These are phyloP conservation scores for Paracoccidioides lutzii DNA, from an alignment of 2,329 filamentous ascomycete genomes.

Conservation along the genomic window DNA sequence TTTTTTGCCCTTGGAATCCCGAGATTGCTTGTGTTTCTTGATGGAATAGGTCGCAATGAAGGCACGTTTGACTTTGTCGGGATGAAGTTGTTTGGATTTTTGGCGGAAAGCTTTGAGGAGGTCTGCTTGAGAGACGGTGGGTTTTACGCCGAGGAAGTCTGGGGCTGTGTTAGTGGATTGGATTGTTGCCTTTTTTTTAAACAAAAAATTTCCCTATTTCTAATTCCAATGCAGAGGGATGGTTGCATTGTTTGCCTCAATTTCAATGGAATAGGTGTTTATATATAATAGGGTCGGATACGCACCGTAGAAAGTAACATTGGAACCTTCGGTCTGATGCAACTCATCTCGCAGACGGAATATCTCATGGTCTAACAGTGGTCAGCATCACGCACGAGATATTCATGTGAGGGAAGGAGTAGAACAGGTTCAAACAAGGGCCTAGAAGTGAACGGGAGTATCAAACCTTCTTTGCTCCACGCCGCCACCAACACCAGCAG, in stretches of 20 bases:
- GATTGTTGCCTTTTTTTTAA: no score
- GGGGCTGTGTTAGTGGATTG: background rate
- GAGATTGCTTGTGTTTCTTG: slow-evolving; percentile 27
- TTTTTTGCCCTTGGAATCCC: slow-evolving; percentile 38
- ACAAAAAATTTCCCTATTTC: no score
- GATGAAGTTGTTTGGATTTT: slow-evolving; percentile 70
- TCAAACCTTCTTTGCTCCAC: slow-evolving; percentile 74
- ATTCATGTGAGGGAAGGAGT: background rate
- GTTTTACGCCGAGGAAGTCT: slow-evolving; percentile 69
- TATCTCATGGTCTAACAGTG: slow-evolving; percentile 73
- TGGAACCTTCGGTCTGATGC: slow-evolving; percentile 56
- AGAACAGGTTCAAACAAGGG: background rate
- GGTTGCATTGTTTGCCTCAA: background rate
- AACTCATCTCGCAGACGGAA: slow-evolving; percentile 91
- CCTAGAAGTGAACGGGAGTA: background rate
- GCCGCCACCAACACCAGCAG: slow-evolving; percentile 56
- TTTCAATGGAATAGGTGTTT: background rate
- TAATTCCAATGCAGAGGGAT: background rate
- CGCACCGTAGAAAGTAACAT: slow-evolving; percentile 74
- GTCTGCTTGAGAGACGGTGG: slow-evolving; percentile 66
- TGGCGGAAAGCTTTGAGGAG: slow-evolving; percentile 91
- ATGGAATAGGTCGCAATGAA: slow-evolving; percentile 56
- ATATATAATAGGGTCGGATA: background rate
- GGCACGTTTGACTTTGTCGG: slow-evolving; percentile 85
- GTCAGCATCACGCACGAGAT: slow-evolving; percentile 4